Evolutionary conservation across 768 basidiomycete species (phyloP).

Genomic region (Lactifluus subvellereus): DNA sequence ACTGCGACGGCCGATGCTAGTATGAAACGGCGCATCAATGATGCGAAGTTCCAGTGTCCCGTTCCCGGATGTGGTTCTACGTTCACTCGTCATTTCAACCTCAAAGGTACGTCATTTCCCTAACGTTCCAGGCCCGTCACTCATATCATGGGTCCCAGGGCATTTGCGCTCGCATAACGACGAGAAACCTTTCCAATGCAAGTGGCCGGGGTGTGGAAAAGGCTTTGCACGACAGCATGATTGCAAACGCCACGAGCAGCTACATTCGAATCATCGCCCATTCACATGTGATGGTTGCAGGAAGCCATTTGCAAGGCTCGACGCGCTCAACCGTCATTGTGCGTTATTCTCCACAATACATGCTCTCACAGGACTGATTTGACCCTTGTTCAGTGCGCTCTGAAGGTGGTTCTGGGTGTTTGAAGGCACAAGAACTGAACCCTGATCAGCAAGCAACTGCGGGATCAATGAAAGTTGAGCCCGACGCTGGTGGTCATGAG

Average conservation of each 20-base stretch:
- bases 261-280: slow-evolving; percentile 89
- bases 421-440: slow-evolving; percentile 36
- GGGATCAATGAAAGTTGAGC: slow-evolving; percentile 4
- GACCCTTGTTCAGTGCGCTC: slow-evolving; percentile 51
- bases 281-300: slow-evolving; percentile 91
- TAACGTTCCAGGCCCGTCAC: neutral
- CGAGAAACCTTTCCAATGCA: slow-evolving; percentile 91
- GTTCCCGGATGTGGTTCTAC: slow-evolving; percentile 95
- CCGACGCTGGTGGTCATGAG: slow-evolving; percentile 3
- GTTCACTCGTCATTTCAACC: slow-evolving; percentile 93
- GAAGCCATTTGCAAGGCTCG: slow-evolving; percentile 92
- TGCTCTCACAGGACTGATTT: neutral
- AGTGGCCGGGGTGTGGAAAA: slow-evolving; percentile 92
- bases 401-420: slow-evolving; percentile 77
- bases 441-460: slow-evolving; percentile 6
- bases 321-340: slow-evolving; percentile 92
- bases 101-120: slow-evolving; percentile 58
- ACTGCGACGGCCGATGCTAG: slow-evolving; percentile 84
- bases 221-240: slow-evolving; percentile 94
- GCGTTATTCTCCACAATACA: slow-evolving; percentile 27
- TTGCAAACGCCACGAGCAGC: slow-evolving; percentile 92
- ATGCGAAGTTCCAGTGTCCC: slow-evolving; percentile 85
- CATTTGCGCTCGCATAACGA: slow-evolving; percentile 93
- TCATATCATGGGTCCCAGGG: slow-evolving; percentile 39
- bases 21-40: slow-evolving; percentile 78